Conservation (phyloP, 805 yeast species). For the Candida cerambycidarum region DNA sequence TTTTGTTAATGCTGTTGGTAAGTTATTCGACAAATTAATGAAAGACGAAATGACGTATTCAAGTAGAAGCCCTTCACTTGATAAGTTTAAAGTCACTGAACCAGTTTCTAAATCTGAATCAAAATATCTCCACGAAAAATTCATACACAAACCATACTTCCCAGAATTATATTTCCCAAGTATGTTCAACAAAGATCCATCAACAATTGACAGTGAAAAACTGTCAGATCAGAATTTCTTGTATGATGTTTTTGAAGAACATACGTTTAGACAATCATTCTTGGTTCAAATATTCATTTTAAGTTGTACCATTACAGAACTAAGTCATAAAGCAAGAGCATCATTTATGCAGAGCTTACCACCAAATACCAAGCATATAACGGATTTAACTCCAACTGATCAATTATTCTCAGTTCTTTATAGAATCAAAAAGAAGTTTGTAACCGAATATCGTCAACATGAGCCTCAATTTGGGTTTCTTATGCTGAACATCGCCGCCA, state of each 20-base stretch:
- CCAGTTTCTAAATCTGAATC: conserved; percentile 18
- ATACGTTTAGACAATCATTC: conserved; percentile 26
- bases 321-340: conserved; percentile 22
- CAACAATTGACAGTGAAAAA: conserved; percentile 17
- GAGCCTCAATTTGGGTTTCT: conserved; percentile 29
- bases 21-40: conserved; percentile 29
- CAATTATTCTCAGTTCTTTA: conserved; percentile 13
- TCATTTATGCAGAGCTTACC: conserved; percentile 24
- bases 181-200: conserved; percentile 23
- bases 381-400: conserved; percentile 25
- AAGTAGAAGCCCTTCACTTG: conserved; percentile 1
- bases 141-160: conserved; percentile 22
- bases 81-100: conserved; percentile 7
- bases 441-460: conserved; percentile 19
- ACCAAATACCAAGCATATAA: conserved; percentile 33
- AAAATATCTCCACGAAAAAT: conserved; percentile 19
- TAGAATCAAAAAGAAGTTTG: conserved; percentile 28
- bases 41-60: conserved; percentile 26
- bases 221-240: conserved; percentile 26
- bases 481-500: conserved; percentile 24
- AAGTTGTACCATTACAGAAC: conserved; percentile 29
- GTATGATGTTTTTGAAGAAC: conserved; percentile 23
- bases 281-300: conserved; percentile 33
- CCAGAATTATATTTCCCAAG: conserved; percentile 40
- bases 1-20: conserved; percentile 23